phyloP scores from a whole-genome alignment of 2,329 filamentous ascomycete species.

The Arthrobotrys pseudoclavata region DNA sequence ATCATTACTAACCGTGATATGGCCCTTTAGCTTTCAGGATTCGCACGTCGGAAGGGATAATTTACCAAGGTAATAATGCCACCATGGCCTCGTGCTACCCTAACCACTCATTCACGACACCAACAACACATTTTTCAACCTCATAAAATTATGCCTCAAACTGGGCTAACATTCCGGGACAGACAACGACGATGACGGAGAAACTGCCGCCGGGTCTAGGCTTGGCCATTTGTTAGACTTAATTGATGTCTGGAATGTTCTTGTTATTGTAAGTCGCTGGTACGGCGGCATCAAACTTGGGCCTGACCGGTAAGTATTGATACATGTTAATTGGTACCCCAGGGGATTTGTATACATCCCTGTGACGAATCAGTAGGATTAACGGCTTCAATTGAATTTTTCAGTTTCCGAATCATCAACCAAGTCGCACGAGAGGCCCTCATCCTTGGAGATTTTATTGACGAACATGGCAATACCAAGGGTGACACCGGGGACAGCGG shows the following conservation, averaged over 20 bases:
- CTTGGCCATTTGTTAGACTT: slow-evolving; percentile 91
- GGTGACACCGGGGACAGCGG: slow-evolving; percentile 34
- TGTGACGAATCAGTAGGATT: neutral
- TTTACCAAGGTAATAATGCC: slow-evolving; percentile 53
- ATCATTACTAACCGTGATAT: slow-evolving; percentile 25
- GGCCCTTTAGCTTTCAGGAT: slow-evolving; percentile 57
- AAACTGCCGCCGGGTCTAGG: slow-evolving; percentile 88
- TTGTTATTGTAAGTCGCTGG: slow-evolving; percentile 95
- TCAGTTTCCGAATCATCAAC: slow-evolving; percentile 59
- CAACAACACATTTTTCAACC: slow-evolving; percentile 36
- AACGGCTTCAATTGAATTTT: slow-evolving; percentile 8
- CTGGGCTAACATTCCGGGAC: slow-evolving; percentile 32
- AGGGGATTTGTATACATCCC: neutral
- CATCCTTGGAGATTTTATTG: slow-evolving; percentile 46
- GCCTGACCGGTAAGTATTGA: slow-evolving; percentile 73
- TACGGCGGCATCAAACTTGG: slow-evolving; percentile 92
- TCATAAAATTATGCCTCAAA: neutral
- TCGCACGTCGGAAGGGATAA: slow-evolving; percentile 49
- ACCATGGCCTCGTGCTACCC: neutral
- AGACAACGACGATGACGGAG: slow-evolving; percentile 96
- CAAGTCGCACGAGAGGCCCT: slow-evolving; percentile 58
- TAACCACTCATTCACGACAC: slow-evolving; percentile 16
- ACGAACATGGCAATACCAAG: slow-evolving; percentile 54
- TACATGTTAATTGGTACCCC: slow-evolving; percentile 5
- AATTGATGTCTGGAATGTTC: slow-evolving; percentile 92